Evolutionary conservation across 129 eudicot genomes (phyloP).

Genomic region (Sambucus nigra): DNA sequence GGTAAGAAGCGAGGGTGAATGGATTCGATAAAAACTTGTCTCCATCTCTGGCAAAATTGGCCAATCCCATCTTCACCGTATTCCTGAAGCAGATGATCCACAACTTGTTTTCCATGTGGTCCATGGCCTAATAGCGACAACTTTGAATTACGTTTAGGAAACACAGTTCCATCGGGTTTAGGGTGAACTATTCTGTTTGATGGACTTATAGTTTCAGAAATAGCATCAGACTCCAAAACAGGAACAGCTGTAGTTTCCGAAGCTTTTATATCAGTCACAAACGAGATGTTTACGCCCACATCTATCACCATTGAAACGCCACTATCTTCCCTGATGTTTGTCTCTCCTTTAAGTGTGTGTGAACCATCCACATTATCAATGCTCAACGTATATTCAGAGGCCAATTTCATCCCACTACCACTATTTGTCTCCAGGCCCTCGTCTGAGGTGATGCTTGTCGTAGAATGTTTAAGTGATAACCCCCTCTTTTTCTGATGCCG

Average conservation of each 20-base stretch:
- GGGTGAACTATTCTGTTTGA: conserved; percentile 15
- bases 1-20: conserved; percentile 83
- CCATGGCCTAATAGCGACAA: conserved; percentile 86
- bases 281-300: not conserved
- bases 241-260: not conserved
- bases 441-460: conserved; percentile 8
- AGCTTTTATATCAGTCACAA: not conserved
- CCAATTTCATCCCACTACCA: conserved; percentile 8
- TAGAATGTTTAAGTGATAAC: conserved; percentile 16
- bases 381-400: conserved; percentile 13
- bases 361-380: conserved; percentile 5
- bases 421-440: conserved; percentile 9
- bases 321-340: conserved; percentile 6
- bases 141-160: conserved; percentile 43
- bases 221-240: conserved; percentile 10
- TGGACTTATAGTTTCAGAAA: conserved; percentile 14
- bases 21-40: conserved; percentile 85
- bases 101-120: conserved; percentile 93
- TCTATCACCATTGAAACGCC: not conserved
- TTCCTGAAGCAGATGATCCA: conserved; percentile 51
- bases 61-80: conserved; percentile 82
- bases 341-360: conserved; percentile 9
- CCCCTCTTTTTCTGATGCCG: conserved; percentile 59
- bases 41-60: conserved; percentile 94
- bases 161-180: conserved; percentile 11